These are phyloP conservation scores for Kazachstania martiniae DNA, from an alignment of 805 yeast genomes.

Conservation along the genomic window DNA sequence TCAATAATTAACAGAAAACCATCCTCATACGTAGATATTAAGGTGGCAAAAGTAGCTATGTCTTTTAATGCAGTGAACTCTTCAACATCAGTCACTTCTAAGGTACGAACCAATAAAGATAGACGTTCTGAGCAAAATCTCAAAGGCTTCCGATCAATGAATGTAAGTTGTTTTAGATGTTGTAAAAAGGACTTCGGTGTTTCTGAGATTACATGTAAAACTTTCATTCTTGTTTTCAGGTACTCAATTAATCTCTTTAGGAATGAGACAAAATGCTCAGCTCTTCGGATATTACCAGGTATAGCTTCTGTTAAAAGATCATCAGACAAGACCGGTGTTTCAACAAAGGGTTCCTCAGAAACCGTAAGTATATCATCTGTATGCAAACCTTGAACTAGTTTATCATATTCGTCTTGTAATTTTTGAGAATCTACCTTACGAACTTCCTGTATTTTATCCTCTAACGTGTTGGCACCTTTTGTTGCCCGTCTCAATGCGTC, in stretches of 20 bases:
- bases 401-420: constrained; percentile 83
- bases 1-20: constrained; percentile 89
- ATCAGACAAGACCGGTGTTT: constrained; percentile 77
- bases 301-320: constrained; percentile 86
- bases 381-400: constrained; percentile 79
- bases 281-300: constrained; percentile 94
- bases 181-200: constrained; percentile 89
- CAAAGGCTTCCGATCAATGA: constrained; percentile 84
- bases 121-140: constrained; percentile 87
- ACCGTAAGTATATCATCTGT: constrained; percentile 62
- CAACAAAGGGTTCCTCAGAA: constrained; percentile 48
- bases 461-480: constrained; percentile 70
- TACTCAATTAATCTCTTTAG: constrained; percentile 88
- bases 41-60: constrained; percentile 92
- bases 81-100: constrained; percentile 80
- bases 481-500: constrained; percentile 81
- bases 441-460: constrained; percentile 76
- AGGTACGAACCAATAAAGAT: constrained; percentile 76
- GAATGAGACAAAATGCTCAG: constrained; percentile 93
- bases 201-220: constrained; percentile 93
- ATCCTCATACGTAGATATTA: constrained; percentile 86
- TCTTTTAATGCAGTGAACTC: constrained; percentile 90
- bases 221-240: constrained; percentile 94
- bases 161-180: constrained; percentile 87
- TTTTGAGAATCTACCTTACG: constrained; percentile 73